Evolutionary conservation across 1,139 yeast genomes (phyloP).

Genomic region (Schwanniomyces etchellsii): DNA sequence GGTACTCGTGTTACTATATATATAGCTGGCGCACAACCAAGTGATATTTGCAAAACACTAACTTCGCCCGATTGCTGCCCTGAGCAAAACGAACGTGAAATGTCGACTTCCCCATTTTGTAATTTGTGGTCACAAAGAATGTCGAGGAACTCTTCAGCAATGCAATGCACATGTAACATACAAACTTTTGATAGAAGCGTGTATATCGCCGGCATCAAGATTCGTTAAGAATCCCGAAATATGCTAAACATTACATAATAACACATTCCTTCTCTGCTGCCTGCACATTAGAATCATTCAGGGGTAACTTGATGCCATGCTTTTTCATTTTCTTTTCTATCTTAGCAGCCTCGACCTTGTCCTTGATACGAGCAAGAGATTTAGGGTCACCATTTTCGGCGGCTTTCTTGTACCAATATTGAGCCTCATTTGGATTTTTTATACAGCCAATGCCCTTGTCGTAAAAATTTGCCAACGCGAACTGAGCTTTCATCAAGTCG

Average conservation of each 20-base stretch:
- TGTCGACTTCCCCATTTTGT: too few relatives aligned
- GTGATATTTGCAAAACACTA: too few relatives aligned
- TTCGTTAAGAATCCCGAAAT: too few relatives aligned
- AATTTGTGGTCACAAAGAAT: too few relatives aligned
- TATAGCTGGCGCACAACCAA: too few relatives aligned
- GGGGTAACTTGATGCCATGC: conserved; percentile 10
- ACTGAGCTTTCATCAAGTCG: conserved; percentile 79
- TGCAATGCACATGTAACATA: too few relatives aligned
- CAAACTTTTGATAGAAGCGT: too few relatives aligned
- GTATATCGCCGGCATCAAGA: too few relatives aligned
- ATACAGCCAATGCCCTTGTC: conserved; percentile 88
- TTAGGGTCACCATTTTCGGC: conserved; percentile 69
- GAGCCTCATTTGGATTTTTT: conserved; percentile 50
- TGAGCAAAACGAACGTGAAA: too few relatives aligned
- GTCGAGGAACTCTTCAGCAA: too few relatives aligned
- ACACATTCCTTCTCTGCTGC: conserved; percentile 41
- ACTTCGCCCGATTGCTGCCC: too few relatives aligned
- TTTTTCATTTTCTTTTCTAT: conserved; percentile 25
- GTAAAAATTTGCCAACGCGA: conserved; percentile 76
- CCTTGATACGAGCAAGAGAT: conserved; percentile 40
- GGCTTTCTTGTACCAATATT: conserved; percentile 71
- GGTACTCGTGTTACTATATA: too few relatives aligned
- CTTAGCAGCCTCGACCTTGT: conserved; percentile 26
- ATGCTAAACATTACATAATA: conserved; percentile 26
- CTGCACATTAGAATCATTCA: conserved; percentile 1